Base-by-base conservation (phyloP, 352 stramenopile genomes). In the Phytophthora pseudosyringae region DNA sequence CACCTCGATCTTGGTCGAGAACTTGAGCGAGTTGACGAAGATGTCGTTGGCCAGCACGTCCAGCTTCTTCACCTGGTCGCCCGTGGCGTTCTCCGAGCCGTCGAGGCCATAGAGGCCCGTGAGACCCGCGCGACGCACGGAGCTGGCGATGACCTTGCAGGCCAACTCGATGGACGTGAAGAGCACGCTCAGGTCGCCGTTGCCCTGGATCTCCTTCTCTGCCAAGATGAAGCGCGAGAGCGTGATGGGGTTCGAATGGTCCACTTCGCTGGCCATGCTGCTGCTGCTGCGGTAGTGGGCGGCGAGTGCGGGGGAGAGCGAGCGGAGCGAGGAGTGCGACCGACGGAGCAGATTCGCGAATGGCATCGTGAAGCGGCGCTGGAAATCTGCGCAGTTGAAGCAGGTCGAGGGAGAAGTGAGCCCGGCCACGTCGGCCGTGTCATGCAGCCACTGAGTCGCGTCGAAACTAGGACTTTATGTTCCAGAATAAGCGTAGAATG, bases 31-130 rank as follows among this genome's bases (percentile, higher is more conserved):
- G 77, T 99, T 99, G 73, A 99, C 96, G 80, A 99, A 97, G 69
- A 96, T 99, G 43, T 99, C 98, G 75, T 99, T 99, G n/a, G 97
- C 89, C 60, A 99, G 86, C 41, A 99, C 78, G 79, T 99, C 97
- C 29, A 99, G 91, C 78, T 99, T 99, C 87, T 99, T 99, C 44
- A 99, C 95, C 61, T 98, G 93, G 73, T 99, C 98, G 38, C 98
- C 97, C 5, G 97, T 99, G 18, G 92, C 86, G 83, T 99, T 99
- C 58, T 97, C 85, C 72, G 97, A 97, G 57, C 97, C 97, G n/a
- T 98, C 96, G 9, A 99, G 84, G 28, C 97, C 97, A 71, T 99
- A 99, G 18, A 94, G 76, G 3, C 89, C 86, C 48, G 84, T 92
- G 35, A 95, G 69, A 70, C 97, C 96, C 6, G 97, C 97, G 72